Evolutionary conservation across 495 filamentous ascomycete species (phyloP).

Genomic region (Aspergillus hancockii): DNA sequence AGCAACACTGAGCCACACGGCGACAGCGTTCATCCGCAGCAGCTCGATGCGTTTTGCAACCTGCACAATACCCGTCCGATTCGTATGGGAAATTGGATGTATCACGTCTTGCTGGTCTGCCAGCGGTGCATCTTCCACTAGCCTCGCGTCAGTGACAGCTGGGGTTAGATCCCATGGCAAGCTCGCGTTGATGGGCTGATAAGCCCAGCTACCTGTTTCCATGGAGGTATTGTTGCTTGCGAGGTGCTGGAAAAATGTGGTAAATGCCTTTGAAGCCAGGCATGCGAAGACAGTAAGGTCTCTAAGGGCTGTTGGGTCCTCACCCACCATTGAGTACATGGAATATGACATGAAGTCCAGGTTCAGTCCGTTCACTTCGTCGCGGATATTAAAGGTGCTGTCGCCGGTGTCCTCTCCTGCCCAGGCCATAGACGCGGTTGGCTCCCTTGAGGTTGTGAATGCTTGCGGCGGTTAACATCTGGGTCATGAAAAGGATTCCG

Average conservation of each 20-base stretch:
- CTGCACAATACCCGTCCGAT: no score
- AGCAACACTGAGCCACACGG: constrained; percentile 36
- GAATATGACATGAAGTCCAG: constrained; percentile 43
- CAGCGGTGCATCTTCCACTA: no score
- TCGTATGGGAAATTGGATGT: no score
- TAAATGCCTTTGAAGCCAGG: constrained; percentile 31
- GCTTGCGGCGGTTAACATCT: constrained; percentile 34
- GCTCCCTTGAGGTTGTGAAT: constrained; percentile 15
- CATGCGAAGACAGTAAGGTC: constrained; percentile 20
- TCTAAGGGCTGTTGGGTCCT: constrained; percentile 28
- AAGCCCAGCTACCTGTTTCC: constrained; percentile 29
- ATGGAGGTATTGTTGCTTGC: constrained; percentile 28
- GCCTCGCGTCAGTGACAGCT: no score
- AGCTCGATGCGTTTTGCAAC: no score
- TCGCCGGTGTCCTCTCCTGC: constrained; percentile 29
- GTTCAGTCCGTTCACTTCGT: constrained; percentile 33
- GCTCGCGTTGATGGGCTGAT: constrained; percentile 32
- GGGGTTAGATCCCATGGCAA: constrained; percentile 19
- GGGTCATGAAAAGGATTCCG: constrained; percentile 34
- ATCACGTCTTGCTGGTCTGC: no score
- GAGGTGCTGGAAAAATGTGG: constrained; percentile 41
- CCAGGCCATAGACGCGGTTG: constrained; percentile 10
- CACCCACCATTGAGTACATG: constrained; percentile 30
- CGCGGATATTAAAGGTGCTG: constrained; percentile 41
- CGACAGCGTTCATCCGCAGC: no score